Evolutionary conservation across 805 yeast species (phyloP), one percentile per base, ranked within the genome.

Genomic region (Metschnikowia aberdeeniae): DNA sequence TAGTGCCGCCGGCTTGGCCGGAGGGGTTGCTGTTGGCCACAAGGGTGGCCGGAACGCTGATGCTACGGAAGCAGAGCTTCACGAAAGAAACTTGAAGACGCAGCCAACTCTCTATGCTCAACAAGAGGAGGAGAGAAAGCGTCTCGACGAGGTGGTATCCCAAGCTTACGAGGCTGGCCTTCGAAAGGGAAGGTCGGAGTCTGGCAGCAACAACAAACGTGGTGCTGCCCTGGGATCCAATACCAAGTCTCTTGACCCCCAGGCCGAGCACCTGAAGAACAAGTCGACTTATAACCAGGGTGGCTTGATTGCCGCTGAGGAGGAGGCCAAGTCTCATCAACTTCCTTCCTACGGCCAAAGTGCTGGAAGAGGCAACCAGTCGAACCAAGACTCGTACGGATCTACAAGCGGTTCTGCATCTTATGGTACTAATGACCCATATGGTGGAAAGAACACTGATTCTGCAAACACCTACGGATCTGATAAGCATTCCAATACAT

Each of bases 211-310:
- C 27, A 31, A 36, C 34, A 12, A 24, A 20, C 3, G 14, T 5
- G 28, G 44, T 36, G 26, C 37, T 7, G 35, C 56, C 6, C 26
- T 49, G 32, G 61, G 33, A 13, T 22, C 35, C 22, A 40, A 33
- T 26, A 28, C 24, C 17, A 39, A 36, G 35, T 20, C 49, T 1
- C 14, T 42, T 8, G 52, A 65, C 46, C 64, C 64, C 5, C 38
- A 44, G 8, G 50, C 55, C 26, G 61, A 56, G 40, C 68, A 64
- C 49, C 29, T 42, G 24, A 44, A 56, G 45, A 66, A 67, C 55
- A 66, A 61, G 55, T 66, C 70, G 3, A 58, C 62, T n/a, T 64
- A 41, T 54, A 67, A 67, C 43, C 27, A 49, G 8, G 56, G 44
- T 4, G 72, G 68, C 13, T 46, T 66, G 34, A 45, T 33, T 17